Base-by-base conservation (phyloP, 2,329 filamentous ascomycete species). In the Colletotrichum simmondsii region DNA sequence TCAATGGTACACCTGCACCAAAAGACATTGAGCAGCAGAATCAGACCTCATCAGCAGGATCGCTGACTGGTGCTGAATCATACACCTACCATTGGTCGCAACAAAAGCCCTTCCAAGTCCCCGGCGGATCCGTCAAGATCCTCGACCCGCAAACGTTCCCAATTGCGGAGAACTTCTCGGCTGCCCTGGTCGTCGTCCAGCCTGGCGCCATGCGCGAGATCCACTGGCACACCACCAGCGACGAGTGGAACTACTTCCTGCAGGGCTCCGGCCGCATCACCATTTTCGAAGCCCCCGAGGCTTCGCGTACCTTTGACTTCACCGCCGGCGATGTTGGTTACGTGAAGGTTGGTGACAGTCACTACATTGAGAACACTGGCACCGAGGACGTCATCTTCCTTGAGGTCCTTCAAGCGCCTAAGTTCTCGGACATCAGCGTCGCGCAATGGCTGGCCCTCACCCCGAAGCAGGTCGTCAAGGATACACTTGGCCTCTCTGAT, bases 191-290 rank as follows among this genome's bases (percentile, higher is more conserved):
- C 11, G 89, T 86, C 2, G 82, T 92, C 37, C 83, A 90, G 75
- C 89, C 90, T 0, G 90, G 90, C n/a, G 90, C 89, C 1, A 89
- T 92, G 88, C 86, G 90, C 26, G 90, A 92, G 77, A 81, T 92
- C 56, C 90, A 92, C 81, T 92, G 90, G 90, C 90, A 92, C 80
- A 87, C 88, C 1, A 85, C 84, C 1, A 86, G 84, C 10, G 89
- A 91, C 77, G 90, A 92, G 79, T 92, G 90, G 90, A 85, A 85
- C 63, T 91, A 88, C 80, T 90, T 92, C 81, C 80, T 91, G 8
- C 79, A 85, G 66, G 90, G 90, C 0, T 85, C 85, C 12, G 90
- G 85, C 0, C 86, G 90, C 11, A 83, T 90, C 49, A 91, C 89
- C 1, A 83, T 91, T 30, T 91, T 87, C 80, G 76, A 82, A 26